These are phyloP conservation scores for Fennellomyces sp. DNA, from an alignment of 371 early-diverging fungal species.

Conservation along the genomic window DNA sequence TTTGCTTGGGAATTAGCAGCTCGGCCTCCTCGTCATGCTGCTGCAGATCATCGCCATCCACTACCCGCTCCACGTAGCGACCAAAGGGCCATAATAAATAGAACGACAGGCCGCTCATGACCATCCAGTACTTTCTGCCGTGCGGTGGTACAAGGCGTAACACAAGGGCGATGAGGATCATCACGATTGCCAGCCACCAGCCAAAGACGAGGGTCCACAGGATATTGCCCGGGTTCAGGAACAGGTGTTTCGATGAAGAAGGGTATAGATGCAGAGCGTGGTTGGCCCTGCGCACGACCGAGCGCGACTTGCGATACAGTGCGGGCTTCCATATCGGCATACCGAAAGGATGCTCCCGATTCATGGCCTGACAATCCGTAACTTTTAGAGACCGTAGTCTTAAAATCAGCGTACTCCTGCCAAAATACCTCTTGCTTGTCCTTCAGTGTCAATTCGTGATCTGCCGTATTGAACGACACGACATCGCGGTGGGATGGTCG, in stretches of 20 bases:
- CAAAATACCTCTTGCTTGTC: slow-evolving; percentile 66
- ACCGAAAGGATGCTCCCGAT: slow-evolving; percentile 90
- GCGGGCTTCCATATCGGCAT: slow-evolving; percentile 97
- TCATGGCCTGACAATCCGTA: slow-evolving; percentile 76
- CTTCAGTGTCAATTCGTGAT: slow-evolving; percentile 64
- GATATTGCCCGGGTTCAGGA: slow-evolving; percentile 81
- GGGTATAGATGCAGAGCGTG: slow-evolving; percentile 82
- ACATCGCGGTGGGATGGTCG: background rate
- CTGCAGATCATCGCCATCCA: background rate
- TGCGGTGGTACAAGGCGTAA: slow-evolving; percentile 50
- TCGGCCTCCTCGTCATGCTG: slow-evolving; percentile 36
- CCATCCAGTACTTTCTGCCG: slow-evolving; percentile 58
- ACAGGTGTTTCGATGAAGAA: slow-evolving; percentile 57
- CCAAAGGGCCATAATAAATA: slow-evolving; percentile 96
- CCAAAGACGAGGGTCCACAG: slow-evolving; percentile 89
- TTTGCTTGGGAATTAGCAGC: slow-evolving; percentile 11
- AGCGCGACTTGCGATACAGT: slow-evolving; percentile 92
- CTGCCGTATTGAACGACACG: slow-evolving; percentile 9
- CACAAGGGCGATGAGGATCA: slow-evolving; percentile 54
- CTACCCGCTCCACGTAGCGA: slow-evolving; percentile 74
- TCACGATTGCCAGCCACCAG: slow-evolving; percentile 83
- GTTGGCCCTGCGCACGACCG: slow-evolving; percentile 78
- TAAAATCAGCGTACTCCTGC: background rate
- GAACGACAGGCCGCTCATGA: slow-evolving; percentile 63
- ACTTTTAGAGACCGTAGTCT: too few relatives aligned